Evolutionary conservation across 164 flowering plant genomes (phyloP).

Genomic region (grape (Vitis vinifera)): ASM3070453v1 NC_081811.1:22850001-22850500

Average conservation of each 20-base stretch:
- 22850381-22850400: conserved; percentile 84
- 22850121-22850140: not conserved
- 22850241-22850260: conserved; percentile 6
- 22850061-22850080: no score
- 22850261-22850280: conserved; percentile 75
- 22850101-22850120: not conserved
- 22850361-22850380: conserved; percentile 67
- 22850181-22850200: no score
- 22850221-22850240: not conserved
- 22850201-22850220: no score
- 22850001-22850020: no score
- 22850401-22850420: conserved; percentile 13
- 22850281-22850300: conserved; percentile 83
- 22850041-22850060: no score
- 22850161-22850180: no score
- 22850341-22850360: conserved; percentile 63
- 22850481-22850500: not conserved
- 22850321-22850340: conserved; percentile 62
- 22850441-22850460: not conserved
- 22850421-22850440: no score
- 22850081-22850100: no score
- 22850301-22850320: conserved; percentile 74
- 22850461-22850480: no score
- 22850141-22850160: not conserved
- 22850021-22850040: no score